These are phyloP conservation scores for Candida boidinii DNA, from an alignment of 805 yeast species.

Conservation along the genomic window DNA sequence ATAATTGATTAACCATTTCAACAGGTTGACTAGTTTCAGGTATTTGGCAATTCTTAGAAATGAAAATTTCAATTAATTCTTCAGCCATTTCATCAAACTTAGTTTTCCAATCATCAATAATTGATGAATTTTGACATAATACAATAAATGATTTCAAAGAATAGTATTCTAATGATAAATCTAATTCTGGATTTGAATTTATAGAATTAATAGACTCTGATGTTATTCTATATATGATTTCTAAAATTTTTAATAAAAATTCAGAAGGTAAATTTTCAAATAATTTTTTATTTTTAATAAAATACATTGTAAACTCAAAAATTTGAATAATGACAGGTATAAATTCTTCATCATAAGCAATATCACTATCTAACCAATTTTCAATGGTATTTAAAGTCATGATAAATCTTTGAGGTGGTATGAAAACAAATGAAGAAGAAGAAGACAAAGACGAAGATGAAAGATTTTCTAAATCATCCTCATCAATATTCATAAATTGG, in stretches of 20 bases:
- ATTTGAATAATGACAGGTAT: constrained; percentile 41
- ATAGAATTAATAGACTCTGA: constrained; percentile 38
- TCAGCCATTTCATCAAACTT: constrained; percentile 27
- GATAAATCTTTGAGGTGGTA: constrained; percentile 56
- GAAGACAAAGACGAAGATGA: too few relatives aligned
- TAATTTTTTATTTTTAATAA: too few relatives aligned
- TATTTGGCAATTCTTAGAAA: constrained; percentile 6
- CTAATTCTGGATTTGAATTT: constrained; percentile 8
- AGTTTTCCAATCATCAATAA: constrained; percentile 27
- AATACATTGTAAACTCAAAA: constrained; percentile 37
- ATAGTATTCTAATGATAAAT: constrained; percentile 34
- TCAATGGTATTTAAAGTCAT: constrained; percentile 49
- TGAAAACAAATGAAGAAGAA: constrained; percentile 24
- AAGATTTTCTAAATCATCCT: too few relatives aligned
- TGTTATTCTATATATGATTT: constrained; percentile 28
- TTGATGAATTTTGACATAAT: constrained; percentile 19
- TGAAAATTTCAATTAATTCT: constrained; percentile 35
- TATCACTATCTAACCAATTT: constrained; percentile 54
- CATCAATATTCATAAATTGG: constrained; percentile 29
- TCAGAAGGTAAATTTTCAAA: constrained; percentile 22
- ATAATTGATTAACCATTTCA: constrained; percentile 26
- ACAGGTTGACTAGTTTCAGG: constrained; percentile 21
- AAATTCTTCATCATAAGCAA: constrained; percentile 51
- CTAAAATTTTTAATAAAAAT: constrained; percentile 22
- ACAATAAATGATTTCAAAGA: constrained; percentile 35